Base-by-base conservation (phyloP, 352 stramenopile species). In the Phytophthora pinifolia region DNA sequence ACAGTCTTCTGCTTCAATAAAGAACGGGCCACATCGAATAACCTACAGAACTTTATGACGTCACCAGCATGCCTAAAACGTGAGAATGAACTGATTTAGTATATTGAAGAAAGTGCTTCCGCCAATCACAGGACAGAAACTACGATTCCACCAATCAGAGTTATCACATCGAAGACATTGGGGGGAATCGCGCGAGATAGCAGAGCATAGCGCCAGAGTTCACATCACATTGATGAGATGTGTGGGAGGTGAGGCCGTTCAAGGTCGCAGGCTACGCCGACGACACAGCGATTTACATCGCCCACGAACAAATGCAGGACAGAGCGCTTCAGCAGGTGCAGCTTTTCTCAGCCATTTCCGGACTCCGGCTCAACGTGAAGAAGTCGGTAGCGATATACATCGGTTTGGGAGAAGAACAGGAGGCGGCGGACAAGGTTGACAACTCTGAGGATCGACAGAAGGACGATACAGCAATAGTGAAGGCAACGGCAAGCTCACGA, bases 1-100 rank as follows among this genome's bases (percentile, higher is more conserved):
- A 38, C 17, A 54, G 15, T 44, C 13, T 53, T 42, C 20, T 44
- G 44, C 32, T 42, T 39, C 44, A 42, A 42, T 33, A 42, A 51
- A 51, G 44, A 51, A 42, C 44, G 13, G 13, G 30, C 30, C 6
- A 50, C 29, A 39, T 12, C 43, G 18, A 34, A 52, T 52, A 52
- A 52, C 32, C 18, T 43, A 18, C 10, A 22, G 22, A 43, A 43
- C 12, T 43, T 10, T 35, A 52, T 43, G 20, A 43, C 30, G 9
- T 18, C 36, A n/a, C n/a, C 36, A 42, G 15, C 36, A n/a, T 25
- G 27, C 10, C 14, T 42, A 42, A 6, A 2, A 25, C n/a, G 36
- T 1, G 13, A n/a, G 3, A 25, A 25, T 25, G 14, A 27, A 42
- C 20, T 31, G 37, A 44, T 44, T 44, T 44, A 44, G 18, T 31